phyloP scores from a whole-genome alignment of 352 stramenopile genomes.

The Albugo laibachii region DNA sequence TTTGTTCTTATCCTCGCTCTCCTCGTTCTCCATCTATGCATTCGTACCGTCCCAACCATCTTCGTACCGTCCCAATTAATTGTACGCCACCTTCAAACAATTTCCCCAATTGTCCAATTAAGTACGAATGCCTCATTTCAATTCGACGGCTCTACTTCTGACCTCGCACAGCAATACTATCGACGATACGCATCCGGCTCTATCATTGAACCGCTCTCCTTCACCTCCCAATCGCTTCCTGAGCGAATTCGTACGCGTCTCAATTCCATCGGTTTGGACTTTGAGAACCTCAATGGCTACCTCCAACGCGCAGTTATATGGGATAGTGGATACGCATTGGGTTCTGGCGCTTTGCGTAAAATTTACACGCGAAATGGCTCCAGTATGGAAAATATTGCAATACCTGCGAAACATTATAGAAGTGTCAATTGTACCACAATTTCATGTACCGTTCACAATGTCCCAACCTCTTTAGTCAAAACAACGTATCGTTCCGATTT shows the following conservation, averaged over 20 bases:
- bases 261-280: slow-evolving; percentile 4
- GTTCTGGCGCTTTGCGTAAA: slow-evolving; percentile 12
- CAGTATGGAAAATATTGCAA: slow-evolving; percentile 45
- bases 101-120: too few relatives aligned
- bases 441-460: slow-evolving; percentile 12
- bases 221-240: too few relatives aligned
- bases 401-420: slow-evolving; percentile 29
- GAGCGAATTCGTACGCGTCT: slow-evolving; percentile 15
- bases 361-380: slow-evolving; percentile 43
- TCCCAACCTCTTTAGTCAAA: too few relatives aligned
- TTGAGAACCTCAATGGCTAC: slow-evolving; percentile 15
- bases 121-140: slow-evolving; percentile 1
- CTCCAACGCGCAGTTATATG: slow-evolving; percentile 46
- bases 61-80: too few relatives aligned
- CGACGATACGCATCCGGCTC: not conserved
- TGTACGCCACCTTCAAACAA: too few relatives aligned
- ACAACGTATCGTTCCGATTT: slow-evolving; percentile 11
- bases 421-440: slow-evolving; percentile 21
- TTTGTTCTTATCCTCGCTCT: too few relatives aligned
- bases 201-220: too few relatives aligned
- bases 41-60: too few relatives aligned
- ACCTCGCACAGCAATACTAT: slow-evolving; percentile 13
- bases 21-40: too few relatives aligned
- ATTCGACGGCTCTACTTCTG: slow-evolving; percentile 14
- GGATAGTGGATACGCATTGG: slow-evolving; percentile 36